Base-by-base conservation (phyloP, 1,284 basidiomycete genomes). In the Ceratobasidium sp. region DNA sequence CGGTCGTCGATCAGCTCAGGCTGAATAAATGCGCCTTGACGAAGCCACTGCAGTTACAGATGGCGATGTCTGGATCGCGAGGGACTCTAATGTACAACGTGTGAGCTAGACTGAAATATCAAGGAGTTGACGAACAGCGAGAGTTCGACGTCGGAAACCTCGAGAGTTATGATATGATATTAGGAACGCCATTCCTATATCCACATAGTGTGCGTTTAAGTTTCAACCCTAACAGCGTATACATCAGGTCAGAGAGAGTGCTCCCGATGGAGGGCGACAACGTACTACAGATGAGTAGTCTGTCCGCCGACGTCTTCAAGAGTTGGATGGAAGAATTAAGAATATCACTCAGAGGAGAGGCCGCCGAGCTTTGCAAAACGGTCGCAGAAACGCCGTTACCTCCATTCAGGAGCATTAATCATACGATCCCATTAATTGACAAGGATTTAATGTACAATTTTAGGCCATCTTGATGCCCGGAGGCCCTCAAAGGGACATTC, bases 101-200 rank as follows among this genome's bases (percentile, higher is more conserved):
- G 14, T 41, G 23, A 3, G 47, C 58, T 14, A 14, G 28, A 18
- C 43, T 63, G 0, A n/a, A 52, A 26, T 72, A 72, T n/a, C 55
- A 61, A 30, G 41, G n/a, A 14, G 57, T 74, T 3, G 35, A 63
- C 23, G 67, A 74, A 6, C 35, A 75, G 14, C 30, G 69, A 0
- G 79, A 80, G 54, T 76, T 81, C 23, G 80, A 82, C 58, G 73
- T 82, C 0, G 78, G 78, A 0, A 81, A 82, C 70, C 28, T 82
- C 0, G 81, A 81, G 57, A 64, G 76, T 0, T 82, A 82, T 67
- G 80, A 82, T 55, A 57, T 75, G 0, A 77, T 82, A 1, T 73
- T 82, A 0, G 81, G 81, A 1, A 79, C 79, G 0, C 77, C 78
- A 3, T 81, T 80, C 75, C 76, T 81, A 70, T 38, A 57, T 6